Evolutionary conservation across 805 yeast species (phyloP), one percentile per base, ranked within the genome.

Genomic region (Myxozyma neotropica): DNA sequence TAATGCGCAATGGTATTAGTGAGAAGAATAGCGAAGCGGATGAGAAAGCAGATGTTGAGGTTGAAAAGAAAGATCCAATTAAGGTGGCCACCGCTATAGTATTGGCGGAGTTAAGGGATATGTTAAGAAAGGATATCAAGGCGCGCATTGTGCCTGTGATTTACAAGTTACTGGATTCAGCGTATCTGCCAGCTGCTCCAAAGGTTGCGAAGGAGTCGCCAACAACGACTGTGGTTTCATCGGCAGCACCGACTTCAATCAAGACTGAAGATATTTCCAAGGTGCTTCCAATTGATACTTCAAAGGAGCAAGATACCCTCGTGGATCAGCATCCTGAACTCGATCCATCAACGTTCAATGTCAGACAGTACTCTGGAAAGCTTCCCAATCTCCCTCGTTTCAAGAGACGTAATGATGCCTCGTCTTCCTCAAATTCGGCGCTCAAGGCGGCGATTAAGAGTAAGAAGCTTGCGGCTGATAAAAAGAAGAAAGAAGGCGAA

Each of bases 111-210:
- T 78, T 90, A 52, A 83, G 82, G 59, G 75, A 77, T 10, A 83
- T 85, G 48, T 71, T 90, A 46, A 74, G 83, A 21, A 86, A 86
- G 61, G 96, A 90, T 73, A 81, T 90, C 24, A 78, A 88, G 65
- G 93, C 85, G 68, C 81, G 89, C 60, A 74, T 88, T 2, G 91
- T 88, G 0, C 89, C 94, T 21, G 77, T 80, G 1, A 81, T 90
- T 17, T 76, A 87, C 55, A 85, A 85, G 31, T 73, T 80, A 19
- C 76, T 90, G 64, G 80, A 82, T 57, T 85, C 84, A 40, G 81
- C 55, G n/a, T 47, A 43, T 31, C n/a, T 43, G 2, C 38, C 59
- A n/a, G 10, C 48, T 6, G 39, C 39, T 21, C 45, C 35, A 10
- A 13, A 36, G 26, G 17, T n/a, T 10, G 35, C 50, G 2, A 36